Evolutionary conservation across 2,329 filamentous ascomycete genomes (phyloP), one percentile per base, ranked within the genome.

Genomic region (Trichoderma semiorbis): DNA sequence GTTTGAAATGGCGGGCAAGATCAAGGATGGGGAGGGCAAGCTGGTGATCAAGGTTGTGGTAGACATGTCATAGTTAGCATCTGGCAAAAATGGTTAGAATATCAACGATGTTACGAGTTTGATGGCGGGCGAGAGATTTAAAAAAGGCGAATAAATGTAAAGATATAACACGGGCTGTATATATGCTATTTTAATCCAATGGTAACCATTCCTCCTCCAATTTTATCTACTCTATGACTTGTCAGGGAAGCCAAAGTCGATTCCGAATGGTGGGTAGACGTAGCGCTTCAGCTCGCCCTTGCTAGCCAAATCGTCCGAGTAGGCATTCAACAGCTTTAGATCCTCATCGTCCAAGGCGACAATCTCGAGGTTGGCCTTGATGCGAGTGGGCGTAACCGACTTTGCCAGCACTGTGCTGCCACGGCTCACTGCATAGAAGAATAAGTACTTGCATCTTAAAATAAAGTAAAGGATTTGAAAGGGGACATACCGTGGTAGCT

Each of bases 11-110:
- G 93, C 92, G 0, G 90, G 87, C 0, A 89, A 87, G 80, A 89
- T 91, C 12, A 90, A 90, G 77, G 92, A 95, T 74, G 89, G 89
- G 28, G 82, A 88, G 18, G 92, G 91, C 0, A 90, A 89, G 12
- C 80, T 94, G 74, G 91, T 95, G 7, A 83, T 95, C 74, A 95
- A 95, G 83, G 92, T 94, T 10, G 86, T 94, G 71, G 84, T 90
- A 26, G 84, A 89, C 70, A 84, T 84, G 76, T 77, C 77, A 47
- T 32, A 73, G 73, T 11, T 21, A 11, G 21, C 32, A 36, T 24
- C 8, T 7, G 6, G 16, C 21, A 24, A 36, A 8, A 16, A 62
- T 26, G 53, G 53, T 14, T 10, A 18, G 32, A 61, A 5, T 14
- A 34, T 77, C 73, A 64, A 63, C 69, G 65, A 70, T 34, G 4